phyloP scores from a whole-genome alignment of 805 yeast genomes.

The Pichia phayaonensis region DNA sequence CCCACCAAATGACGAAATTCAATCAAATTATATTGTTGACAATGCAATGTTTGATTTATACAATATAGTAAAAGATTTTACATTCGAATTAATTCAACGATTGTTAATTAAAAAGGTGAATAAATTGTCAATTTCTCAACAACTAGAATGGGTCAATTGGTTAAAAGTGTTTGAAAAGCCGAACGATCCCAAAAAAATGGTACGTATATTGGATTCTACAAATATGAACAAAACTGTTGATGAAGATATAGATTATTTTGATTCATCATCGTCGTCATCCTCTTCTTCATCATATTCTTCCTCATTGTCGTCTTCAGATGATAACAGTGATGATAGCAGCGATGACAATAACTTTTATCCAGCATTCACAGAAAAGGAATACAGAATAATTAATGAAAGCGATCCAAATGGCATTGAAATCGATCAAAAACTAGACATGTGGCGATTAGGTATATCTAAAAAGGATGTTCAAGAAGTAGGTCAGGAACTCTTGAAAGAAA shows the following conservation, averaged over 20 bases:
- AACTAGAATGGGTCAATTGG: background rate
- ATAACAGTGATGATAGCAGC: background rate
- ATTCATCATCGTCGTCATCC: background rate
- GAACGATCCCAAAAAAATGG: background rate
- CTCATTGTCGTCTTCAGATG: background rate
- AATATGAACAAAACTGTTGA: background rate
- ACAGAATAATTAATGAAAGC: background rate
- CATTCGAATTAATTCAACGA: background rate
- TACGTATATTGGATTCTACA: background rate
- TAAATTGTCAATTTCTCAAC: conserved; percentile 1
- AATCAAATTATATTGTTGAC: background rate
- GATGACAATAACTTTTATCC: conserved; percentile 2
- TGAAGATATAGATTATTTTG: conserved; percentile 3
- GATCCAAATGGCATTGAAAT: conserved; percentile 1
- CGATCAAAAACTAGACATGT: background rate
- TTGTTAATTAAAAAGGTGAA: conserved; percentile 1
- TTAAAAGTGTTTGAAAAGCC: background rate
- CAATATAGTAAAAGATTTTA: background rate
- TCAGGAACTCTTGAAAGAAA: conserved; percentile 1
- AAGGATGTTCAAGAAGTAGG: conserved; percentile 7
- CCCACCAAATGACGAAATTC: background rate
- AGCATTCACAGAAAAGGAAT: background rate
- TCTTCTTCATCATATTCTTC: background rate
- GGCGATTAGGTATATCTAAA: conserved; percentile 1
- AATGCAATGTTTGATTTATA: background rate